Percentiles rank a stretch among this genome's conserved stretches.
Conservation (phyloP, 345 rosid genomes). For the Euphorbia tirucalli region DNA sequence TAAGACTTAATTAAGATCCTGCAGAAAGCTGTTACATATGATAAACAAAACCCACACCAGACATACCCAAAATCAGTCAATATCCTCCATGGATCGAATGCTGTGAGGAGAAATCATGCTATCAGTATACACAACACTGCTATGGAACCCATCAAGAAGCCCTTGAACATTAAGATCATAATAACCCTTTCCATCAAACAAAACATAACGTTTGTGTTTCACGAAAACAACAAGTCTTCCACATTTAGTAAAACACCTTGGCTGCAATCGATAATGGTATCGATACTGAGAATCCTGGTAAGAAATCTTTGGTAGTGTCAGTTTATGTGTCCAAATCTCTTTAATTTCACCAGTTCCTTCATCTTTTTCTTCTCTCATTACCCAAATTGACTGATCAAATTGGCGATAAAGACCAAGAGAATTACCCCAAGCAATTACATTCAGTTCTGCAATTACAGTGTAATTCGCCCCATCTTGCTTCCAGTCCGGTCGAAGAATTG, state of each 20-base stretch:
- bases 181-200: neutral
- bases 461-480: too few species aligned
- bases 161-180: neutral
- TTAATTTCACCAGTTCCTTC: too few species aligned
- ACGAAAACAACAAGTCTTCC: conserved; percentile 8
- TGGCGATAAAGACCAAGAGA: conserved; percentile 6
- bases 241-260: conserved; percentile 12
- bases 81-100: conserved; percentile 4
- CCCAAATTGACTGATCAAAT: conserved; percentile 10
- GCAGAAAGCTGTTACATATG: too few species aligned
- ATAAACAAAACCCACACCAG: too few species aligned
- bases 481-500: conserved; percentile 1
- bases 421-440: neutral
- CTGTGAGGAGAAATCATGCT: conserved; percentile 7
- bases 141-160: neutral
- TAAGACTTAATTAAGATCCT: too few species aligned
- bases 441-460: neutral
- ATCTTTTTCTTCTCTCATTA: too few species aligned
- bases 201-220: neutral
- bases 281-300: neutral
- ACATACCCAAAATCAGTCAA: neutral
- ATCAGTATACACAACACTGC: neutral
- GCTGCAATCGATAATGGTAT: neutral
- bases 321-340: neutral
- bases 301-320: conserved; percentile 5